These are phyloP conservation scores for Coemansia sp. DNA, from an alignment of 192 early-diverging fungal genomes.

Conservation along the genomic window DNA sequence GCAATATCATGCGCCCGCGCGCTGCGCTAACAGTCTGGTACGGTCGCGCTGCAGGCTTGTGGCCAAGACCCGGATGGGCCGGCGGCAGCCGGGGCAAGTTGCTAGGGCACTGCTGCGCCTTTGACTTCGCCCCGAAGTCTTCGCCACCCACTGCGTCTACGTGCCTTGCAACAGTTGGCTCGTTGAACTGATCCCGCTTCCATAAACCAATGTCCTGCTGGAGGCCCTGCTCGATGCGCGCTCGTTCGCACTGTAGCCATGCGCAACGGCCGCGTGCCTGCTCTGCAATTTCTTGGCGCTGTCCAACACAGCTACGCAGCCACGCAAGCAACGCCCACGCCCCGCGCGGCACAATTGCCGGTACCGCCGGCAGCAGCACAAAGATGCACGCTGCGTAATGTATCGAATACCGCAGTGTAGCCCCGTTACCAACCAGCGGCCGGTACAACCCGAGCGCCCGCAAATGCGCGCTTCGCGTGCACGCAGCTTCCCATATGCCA, in stretches of 20 bases:
- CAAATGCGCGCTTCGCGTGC: conserved; percentile 15
- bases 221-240: conserved; percentile 29
- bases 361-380: conserved; percentile 37
- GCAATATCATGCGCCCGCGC: conserved; percentile 5
- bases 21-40: conserved; percentile 14
- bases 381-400: conserved; percentile 32
- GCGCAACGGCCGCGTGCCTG: conserved; percentile 16
- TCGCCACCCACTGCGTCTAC: conserved; percentile 7
- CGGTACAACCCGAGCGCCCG: conserved; percentile 32
- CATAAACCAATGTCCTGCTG: conserved; percentile 45
- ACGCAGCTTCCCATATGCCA: conserved; percentile 22
- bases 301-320: conserved; percentile 38
- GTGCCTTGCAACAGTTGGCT: conserved; percentile 13
- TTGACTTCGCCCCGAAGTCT: neutral
- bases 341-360: conserved; percentile 38
- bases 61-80: conserved; percentile 26
- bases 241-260: conserved; percentile 23
- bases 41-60: conserved; percentile 8
- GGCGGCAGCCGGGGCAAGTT: conserved; percentile 26
- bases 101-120: conserved; percentile 7
- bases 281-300: conserved; percentile 29
- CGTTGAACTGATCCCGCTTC: conserved; percentile 34
- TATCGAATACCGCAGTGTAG: conserved; percentile 41
- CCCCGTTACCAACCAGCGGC: conserved; percentile 18
- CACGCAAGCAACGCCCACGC: conserved; percentile 50